Evolutionary conservation across 768 basidiomycete genomes (phyloP).

Genomic region (Boletus pseudopeckii): DNA sequence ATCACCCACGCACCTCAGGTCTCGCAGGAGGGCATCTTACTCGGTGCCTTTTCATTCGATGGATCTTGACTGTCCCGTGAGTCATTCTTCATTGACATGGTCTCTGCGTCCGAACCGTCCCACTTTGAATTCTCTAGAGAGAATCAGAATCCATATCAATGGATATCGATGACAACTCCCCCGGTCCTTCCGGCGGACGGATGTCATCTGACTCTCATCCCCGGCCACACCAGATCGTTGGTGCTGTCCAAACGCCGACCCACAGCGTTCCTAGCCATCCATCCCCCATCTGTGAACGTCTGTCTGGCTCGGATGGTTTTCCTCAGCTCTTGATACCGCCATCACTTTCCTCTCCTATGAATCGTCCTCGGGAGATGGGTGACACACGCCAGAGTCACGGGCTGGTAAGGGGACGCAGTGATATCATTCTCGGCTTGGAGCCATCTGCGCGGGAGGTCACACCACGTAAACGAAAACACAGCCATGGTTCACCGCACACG

Average conservation of each 20-base stretch:
- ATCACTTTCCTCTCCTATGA: neutral
- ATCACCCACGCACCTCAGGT: neutral
- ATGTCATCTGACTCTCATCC: neutral
- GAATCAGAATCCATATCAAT: slow-evolving; percentile 4
- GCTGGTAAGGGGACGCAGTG: neutral
- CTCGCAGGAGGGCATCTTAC: neutral
- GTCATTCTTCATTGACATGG: neutral
- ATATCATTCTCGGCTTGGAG: neutral
- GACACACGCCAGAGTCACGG: neutral
- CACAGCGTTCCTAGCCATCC: neutral
- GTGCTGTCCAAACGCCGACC: neutral
- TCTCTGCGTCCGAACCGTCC: neutral
- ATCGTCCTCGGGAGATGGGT: neutral
- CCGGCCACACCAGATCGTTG: neutral
- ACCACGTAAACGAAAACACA: slow-evolving; percentile 19
- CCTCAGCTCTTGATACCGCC: neutral
- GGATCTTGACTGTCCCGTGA: slow-evolving; percentile 15
- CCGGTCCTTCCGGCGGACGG: neutral
- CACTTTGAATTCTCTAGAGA: slow-evolving; percentile 3
- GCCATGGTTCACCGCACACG: neutral
- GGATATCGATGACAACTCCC: slow-evolving; percentile 9
- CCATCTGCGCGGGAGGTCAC: neutral
- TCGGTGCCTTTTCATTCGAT: slow-evolving; percentile 1
- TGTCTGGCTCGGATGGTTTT: neutral
- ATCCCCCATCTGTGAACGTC: neutral